Evolutionary conservation across 306 rosid genomes (phyloP).

Genomic region (Sicyos baderoa): DNA sequence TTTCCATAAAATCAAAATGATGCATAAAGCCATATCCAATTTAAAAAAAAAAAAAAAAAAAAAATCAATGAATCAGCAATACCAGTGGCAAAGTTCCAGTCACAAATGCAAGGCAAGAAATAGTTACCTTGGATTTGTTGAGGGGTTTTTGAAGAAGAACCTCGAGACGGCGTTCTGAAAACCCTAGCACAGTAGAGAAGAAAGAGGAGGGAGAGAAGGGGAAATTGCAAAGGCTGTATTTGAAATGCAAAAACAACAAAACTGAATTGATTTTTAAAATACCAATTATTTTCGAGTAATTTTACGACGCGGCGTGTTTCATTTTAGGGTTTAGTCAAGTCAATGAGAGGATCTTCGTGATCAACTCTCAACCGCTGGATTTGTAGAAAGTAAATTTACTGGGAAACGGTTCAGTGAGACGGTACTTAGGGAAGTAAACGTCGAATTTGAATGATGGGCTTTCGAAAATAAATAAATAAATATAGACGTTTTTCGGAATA

Average conservation of each 20-base stretch:
- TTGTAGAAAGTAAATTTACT: neutral
- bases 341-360: neutral
- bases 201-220: neutral
- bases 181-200: slow-evolving; percentile 8
- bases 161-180: slow-evolving; percentile 16
- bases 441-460: slow-evolving; percentile 12
- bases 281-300: neutral
- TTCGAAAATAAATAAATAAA: too few relatives aligned
- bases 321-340: neutral
- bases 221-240: slow-evolving; percentile 2
- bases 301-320: neutral
- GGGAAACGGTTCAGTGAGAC: neutral
- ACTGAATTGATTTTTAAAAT: slow-evolving; percentile 14
- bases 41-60: neutral
- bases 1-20: neutral
- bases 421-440: neutral
- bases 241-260: slow-evolving; percentile 9
- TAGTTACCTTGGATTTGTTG: neutral
- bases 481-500: slow-evolving; percentile 11
- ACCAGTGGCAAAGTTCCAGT: neutral
- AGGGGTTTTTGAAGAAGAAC: neutral
- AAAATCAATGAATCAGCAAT: neutral
- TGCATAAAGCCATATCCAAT: neutral
- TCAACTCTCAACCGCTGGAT: neutral
- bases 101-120: neutral